These are phyloP conservation scores for Obelidium mucronatum DNA, from an alignment of 192 early-diverging fungal species.

Conservation along the genomic window DNA sequence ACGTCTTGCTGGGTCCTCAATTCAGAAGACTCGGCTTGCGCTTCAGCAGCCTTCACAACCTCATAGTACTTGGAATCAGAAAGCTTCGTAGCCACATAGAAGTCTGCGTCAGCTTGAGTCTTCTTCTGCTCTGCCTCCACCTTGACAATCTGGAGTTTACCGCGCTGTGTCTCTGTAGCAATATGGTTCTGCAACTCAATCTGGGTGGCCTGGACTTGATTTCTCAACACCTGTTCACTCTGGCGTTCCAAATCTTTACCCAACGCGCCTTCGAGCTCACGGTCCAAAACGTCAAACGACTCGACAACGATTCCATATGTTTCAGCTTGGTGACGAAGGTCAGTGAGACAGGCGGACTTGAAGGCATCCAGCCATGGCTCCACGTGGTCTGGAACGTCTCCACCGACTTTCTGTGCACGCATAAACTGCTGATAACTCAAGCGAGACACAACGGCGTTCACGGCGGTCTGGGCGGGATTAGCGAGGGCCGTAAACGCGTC, in stretches of 20 bases:
- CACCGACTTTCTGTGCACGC: conserved; percentile 52
- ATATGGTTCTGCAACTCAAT: conserved; percentile 53
- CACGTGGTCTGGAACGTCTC: conserved; percentile 53
- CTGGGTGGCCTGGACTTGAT: conserved; percentile 59
- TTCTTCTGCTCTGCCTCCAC: conserved; percentile 53
- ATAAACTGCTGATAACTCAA: conserved; percentile 58
- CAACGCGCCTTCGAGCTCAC: conserved; percentile 49
- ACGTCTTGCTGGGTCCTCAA: conserved; percentile 48
- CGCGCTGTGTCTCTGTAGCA: conserved; percentile 51
- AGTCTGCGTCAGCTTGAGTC: conserved; percentile 50
- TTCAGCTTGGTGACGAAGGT: conserved; percentile 42
- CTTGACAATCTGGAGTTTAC: conserved; percentile 43
- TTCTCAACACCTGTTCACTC: conserved; percentile 49
- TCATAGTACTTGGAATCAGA: conserved; percentile 50
- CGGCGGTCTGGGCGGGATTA: conserved; percentile 57
- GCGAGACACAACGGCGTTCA: conserved; percentile 53
- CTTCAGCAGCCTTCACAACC: conserved; percentile 47
- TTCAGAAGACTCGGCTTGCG: conserved; percentile 48
- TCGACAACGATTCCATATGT: conserved; percentile 51
- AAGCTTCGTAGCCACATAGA: conserved; percentile 37
- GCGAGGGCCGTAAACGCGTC: conserved; percentile 51
- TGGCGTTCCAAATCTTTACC: conserved; percentile 56
- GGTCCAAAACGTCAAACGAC: conserved; percentile 57
- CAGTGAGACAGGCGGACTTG: conserved; percentile 53
- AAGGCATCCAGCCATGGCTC: conserved; percentile 57